Evolutionary conservation across 1,284 basidiomycete species (phyloP).

Genomic region (Coriolopsis trogii): DNA sequence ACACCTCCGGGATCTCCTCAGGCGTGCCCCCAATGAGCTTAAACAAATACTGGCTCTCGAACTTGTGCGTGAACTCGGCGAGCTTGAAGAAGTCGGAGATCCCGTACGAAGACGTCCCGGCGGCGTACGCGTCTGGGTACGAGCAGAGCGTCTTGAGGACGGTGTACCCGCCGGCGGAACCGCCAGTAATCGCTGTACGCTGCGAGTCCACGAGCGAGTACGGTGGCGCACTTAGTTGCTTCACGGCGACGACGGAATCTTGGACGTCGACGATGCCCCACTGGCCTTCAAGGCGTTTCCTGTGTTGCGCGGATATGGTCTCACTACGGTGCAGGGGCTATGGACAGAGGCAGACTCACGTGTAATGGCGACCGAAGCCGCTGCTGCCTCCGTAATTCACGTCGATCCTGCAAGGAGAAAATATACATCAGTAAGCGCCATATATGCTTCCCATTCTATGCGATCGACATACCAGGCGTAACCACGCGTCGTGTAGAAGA

Average conservation of each 20-base stretch:
- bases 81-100: slow-evolving; percentile 48
- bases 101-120: slow-evolving; percentile 47
- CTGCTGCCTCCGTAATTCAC: slow-evolving; percentile 75
- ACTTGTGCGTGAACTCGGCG: slow-evolving; percentile 54
- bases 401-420: slow-evolving; percentile 60
- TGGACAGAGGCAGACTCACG: slow-evolving; percentile 32
- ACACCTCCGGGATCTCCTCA: slow-evolving; percentile 45
- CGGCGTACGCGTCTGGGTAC: slow-evolving; percentile 38
- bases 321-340: not conserved
- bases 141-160: slow-evolving; percentile 44
- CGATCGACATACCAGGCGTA: slow-evolving; percentile 59
- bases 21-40: slow-evolving; percentile 52
- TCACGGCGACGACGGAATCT: slow-evolving; percentile 59
- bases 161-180: slow-evolving; percentile 55
- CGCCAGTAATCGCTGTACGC: slow-evolving; percentile 59
- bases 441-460: too few species aligned
- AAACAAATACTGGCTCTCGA: slow-evolving; percentile 47
- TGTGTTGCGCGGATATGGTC: slow-evolving; percentile 30
- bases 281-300: slow-evolving; percentile 56
- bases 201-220: slow-evolving; percentile 53
- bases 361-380: slow-evolving; percentile 64
- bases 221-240: slow-evolving; percentile 45
- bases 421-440: too few species aligned
- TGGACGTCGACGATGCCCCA: slow-evolving; percentile 72
- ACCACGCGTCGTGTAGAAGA: slow-evolving; percentile 71